phyloP scores from a whole-genome alignment of 2,329 filamentous ascomycete genomes.

The Cladorrhinum sp. region DNA sequence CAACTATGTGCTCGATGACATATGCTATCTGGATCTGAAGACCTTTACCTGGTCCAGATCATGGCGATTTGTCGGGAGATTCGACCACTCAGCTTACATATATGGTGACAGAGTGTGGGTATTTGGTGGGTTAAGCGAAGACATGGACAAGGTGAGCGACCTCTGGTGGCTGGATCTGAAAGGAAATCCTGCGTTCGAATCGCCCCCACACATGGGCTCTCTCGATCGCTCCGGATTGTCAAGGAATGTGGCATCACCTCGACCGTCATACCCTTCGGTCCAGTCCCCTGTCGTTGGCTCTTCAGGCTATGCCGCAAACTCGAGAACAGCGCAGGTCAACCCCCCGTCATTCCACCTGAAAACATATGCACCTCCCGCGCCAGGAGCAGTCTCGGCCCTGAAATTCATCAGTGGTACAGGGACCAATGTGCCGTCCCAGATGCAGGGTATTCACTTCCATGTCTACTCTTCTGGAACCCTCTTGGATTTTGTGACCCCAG shows the following conservation, averaged over 20 bases:
- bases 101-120: constrained; percentile 93
- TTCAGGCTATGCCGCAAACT: constrained; percentile 66
- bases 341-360: constrained; percentile 64
- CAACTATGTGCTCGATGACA: constrained; percentile 89
- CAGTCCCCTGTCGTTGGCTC: constrained; percentile 52
- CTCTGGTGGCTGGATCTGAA: constrained; percentile 97
- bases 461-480: constrained; percentile 90
- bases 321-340: constrained; percentile 64
- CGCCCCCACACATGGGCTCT: constrained; percentile 56
- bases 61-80: constrained; percentile 92
- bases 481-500: constrained; percentile 90
- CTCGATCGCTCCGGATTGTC: constrained; percentile 46
- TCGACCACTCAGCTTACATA: constrained; percentile 92
- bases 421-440: constrained; percentile 80
- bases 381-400: constrained; percentile 83
- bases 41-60: constrained; percentile 96
- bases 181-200: constrained; percentile 80
- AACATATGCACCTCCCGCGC: constrained; percentile 77
- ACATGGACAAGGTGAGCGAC: constrained; percentile 96
- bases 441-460: constrained; percentile 91
- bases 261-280: constrained; percentile 50
- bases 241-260: constrained; percentile 48
- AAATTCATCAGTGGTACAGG: constrained; percentile 75
- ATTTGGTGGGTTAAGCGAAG: constrained; percentile 88
- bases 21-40: constrained; percentile 94